Evolutionary conservation across 805 yeast genomes (phyloP).

Genomic region (Starmerella powellii): DNA sequence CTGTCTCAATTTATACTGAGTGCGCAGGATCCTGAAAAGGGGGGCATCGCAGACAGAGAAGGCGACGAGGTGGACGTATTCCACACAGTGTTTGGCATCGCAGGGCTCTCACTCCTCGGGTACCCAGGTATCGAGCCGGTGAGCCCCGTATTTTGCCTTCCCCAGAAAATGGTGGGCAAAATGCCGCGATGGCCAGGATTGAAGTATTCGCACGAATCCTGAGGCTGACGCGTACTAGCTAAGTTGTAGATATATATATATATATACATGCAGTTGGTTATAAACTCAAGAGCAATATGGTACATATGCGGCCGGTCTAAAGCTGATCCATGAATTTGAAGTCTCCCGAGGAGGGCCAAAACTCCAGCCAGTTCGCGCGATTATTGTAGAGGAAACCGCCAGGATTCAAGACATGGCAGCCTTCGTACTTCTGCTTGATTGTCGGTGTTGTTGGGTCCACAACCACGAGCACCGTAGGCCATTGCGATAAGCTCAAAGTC

Average conservation of each 20-base stretch:
- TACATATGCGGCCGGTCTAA: no score
- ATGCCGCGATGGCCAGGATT: slow-evolving; percentile 16
- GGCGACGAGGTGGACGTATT: slow-evolving; percentile 86
- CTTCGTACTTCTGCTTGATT: slow-evolving; percentile 68
- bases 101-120: slow-evolving; percentile 73
- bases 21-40: slow-evolving; percentile 65
- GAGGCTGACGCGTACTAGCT: no score
- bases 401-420: slow-evolving; percentile 67
- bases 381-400: slow-evolving; percentile 40
- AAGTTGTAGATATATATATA: no score
- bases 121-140: slow-evolving; percentile 46
- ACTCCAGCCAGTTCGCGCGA: slow-evolving; percentile 60
- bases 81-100: slow-evolving; percentile 82
- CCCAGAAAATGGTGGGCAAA: slow-evolving; percentile 26
- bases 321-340: slow-evolving; percentile 25
- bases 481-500: slow-evolving; percentile 56
- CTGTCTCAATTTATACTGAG: slow-evolving; percentile 54
- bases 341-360: slow-evolving; percentile 46
- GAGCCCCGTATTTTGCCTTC: slow-evolving; percentile 84
- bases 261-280: no score
- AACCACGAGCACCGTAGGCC: slow-evolving; percentile 55
- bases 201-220: neutral
- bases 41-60: slow-evolving; percentile 88
- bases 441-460: slow-evolving; percentile 59
- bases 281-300: no score